Percentiles rank a stretch among this genome's conserved stretches.
Evolutionary conservation across 2,329 filamentous ascomycete genomes (phyloP).

Genomic region (Fusarium cyanostomum): DNA sequence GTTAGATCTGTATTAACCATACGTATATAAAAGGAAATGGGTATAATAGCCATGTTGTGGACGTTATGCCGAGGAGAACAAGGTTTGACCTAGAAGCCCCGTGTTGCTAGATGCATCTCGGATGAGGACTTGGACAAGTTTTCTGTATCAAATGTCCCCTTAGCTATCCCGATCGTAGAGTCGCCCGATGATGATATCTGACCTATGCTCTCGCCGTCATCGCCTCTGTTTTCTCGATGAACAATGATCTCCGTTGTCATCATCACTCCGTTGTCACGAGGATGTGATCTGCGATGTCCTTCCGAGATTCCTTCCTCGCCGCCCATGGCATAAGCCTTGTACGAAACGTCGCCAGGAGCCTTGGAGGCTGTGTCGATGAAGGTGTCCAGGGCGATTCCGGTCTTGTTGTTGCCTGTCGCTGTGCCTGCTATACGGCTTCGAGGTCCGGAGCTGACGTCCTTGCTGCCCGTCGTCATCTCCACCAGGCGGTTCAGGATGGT

Average conservation of each 20-base stretch:
- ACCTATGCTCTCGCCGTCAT: conserved; percentile 30
- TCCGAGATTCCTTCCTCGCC: conserved; percentile 25
- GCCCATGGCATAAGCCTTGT: conserved; percentile 39
- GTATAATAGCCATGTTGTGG: conserved; percentile 28
- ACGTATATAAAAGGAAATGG: neutral
- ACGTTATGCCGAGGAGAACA: neutral
- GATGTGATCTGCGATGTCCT: neutral
- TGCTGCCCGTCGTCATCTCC: conserved; percentile 43
- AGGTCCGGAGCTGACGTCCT: conserved; percentile 38
- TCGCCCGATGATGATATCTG: conserved; percentile 23
- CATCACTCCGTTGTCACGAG: conserved; percentile 30
- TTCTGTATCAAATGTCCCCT: conserved; percentile 22
- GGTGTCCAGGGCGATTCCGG: conserved; percentile 33
- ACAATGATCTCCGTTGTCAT: conserved; percentile 42
- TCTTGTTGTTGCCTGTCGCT: conserved; percentile 16
- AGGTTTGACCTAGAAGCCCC: conserved; percentile 26
- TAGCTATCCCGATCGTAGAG: conserved; percentile 25
- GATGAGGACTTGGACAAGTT: conserved; percentile 41
- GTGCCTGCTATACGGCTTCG: conserved; percentile 32
- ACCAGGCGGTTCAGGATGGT: conserved; percentile 53
- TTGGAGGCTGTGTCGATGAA: conserved; percentile 28
- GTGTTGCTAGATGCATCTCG: conserved; percentile 37
- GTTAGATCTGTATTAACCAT: neutral
- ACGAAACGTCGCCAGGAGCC: conserved; percentile 24
- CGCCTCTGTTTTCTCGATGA: conserved; percentile 31